Percentiles rank a stretch among this genome's conserved stretches.
phyloP scores from a whole-genome alignment of 345 rosid genomes.

The Ceriops tagal region DNA sequence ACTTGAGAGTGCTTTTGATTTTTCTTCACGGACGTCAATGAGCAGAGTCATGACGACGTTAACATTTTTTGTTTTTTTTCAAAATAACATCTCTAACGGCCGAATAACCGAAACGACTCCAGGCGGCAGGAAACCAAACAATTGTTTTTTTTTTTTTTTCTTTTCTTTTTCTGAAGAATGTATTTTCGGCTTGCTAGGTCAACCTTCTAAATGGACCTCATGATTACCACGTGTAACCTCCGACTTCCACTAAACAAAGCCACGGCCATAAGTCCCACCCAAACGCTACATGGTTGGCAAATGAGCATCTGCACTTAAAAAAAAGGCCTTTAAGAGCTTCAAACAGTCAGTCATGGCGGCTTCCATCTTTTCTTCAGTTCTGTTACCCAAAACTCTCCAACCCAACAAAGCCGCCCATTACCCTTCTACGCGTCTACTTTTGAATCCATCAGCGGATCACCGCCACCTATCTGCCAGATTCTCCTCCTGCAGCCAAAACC shows the following conservation, averaged over 20 bases:
- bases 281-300: background rate
- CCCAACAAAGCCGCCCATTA: slow-evolving; percentile 10
- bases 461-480: slow-evolving; percentile 7
- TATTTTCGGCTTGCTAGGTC: background rate
- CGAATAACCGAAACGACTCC: background rate
- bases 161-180: too few relatives aligned
- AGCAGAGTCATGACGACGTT: background rate
- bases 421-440: slow-evolving; percentile 8
- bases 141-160: too few relatives aligned
- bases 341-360: slow-evolving; percentile 33
- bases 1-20: background rate
- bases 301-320: background rate
- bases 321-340: background rate
- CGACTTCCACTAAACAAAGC: slow-evolving; percentile 29
- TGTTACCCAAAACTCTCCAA: slow-evolving; percentile 20
- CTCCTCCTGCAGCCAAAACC: slow-evolving; percentile 22
- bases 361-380: slow-evolving; percentile 31
- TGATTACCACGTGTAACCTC: slow-evolving; percentile 35
- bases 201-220: background rate
- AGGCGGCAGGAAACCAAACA: too few relatives aligned
- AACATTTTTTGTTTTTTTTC: background rate
- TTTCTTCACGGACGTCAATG: slow-evolving; percentile 13
- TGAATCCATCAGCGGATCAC: background rate
- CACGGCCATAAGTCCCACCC: slow-evolving; percentile 15
- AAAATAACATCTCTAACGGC: background rate